Evolutionary conservation across 164 flowering plant species (phyloP).

Genomic region (Tetrastigma voinierianum): DNA sequence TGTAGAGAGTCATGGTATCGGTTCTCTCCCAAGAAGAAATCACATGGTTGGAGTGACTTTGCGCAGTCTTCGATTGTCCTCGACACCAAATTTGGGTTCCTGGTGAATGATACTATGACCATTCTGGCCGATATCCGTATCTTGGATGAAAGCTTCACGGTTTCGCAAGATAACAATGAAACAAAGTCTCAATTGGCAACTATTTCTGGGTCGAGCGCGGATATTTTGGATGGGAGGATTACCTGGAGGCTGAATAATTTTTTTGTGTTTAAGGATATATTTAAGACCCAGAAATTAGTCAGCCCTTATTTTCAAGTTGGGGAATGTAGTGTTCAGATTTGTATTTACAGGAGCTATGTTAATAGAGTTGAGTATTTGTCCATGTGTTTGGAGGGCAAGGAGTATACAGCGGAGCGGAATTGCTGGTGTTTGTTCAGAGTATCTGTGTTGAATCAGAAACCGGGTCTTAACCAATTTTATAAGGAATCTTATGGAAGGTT

Average conservation of each 20-base stretch:
- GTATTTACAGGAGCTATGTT: conserved; percentile 88
- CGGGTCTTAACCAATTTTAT: conserved; percentile 78
- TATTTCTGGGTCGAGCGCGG: conserved; percentile 41
- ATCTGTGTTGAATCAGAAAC: conserved; percentile 91
- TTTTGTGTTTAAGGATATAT: conserved; percentile 87
- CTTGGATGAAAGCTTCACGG: conserved; percentile 67
- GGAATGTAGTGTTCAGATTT: conserved; percentile 84
- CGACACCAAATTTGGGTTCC: conserved; percentile 64
- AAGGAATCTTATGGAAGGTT: conserved; percentile 93
- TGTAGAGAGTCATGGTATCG: conserved; percentile 92
- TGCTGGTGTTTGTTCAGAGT: conserved; percentile 98
- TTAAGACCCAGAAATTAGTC: conserved; percentile 96
- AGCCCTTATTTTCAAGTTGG: conserved; percentile 95
- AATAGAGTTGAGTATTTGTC: conserved; percentile 79
- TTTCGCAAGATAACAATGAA: conserved; percentile 60
- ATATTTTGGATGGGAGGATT: conserved; percentile 84
- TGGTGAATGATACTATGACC: conserved; percentile 48
- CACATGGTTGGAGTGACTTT: conserved; percentile 98
- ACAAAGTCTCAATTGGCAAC: conserved; percentile 23
- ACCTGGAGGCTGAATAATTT: conserved; percentile 97
- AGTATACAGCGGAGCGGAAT: conserved; percentile 69
- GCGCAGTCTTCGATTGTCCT: conserved; percentile 61
- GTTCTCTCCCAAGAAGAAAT: conserved; percentile 86
- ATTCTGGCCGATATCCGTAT: conserved; percentile 84
- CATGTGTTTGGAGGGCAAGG: conserved; percentile 97